phyloP scores from a whole-genome alignment of 2,329 filamentous ascomycete genomes.

The Coniochaeta sp. region DNA sequence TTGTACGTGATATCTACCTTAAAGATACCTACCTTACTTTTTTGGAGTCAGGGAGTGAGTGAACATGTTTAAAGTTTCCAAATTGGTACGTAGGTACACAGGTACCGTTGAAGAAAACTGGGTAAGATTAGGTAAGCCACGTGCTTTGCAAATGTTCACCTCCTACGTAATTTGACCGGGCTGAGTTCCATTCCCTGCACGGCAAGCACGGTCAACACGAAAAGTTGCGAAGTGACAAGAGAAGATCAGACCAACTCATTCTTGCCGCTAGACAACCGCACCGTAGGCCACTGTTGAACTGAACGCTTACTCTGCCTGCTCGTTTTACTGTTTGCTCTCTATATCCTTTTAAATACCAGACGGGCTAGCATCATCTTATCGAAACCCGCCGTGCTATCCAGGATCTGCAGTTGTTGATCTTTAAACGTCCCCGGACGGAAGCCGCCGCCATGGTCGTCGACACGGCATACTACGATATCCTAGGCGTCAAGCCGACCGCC shows the following conservation, averaged over 20 bases:
- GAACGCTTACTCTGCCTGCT: neutral
- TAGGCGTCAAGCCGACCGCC: constrained; percentile 78
- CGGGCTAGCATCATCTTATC: neutral
- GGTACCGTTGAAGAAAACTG: no score
- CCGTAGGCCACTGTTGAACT: neutral
- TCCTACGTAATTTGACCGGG: constrained; percentile 12
- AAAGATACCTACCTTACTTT: no score
- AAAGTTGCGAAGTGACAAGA: neutral
- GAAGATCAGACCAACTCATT: neutral
- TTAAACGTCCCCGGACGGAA: neutral
- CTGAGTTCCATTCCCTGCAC: constrained; percentile 2
- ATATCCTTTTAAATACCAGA: neutral
- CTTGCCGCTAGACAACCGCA: neutral
- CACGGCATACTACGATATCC: constrained; percentile 79
- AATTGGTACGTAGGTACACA: no score
- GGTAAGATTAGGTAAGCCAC: neutral
- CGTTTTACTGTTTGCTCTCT: neutral
- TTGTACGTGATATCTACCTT: no score
- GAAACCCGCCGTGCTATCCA: neutral
- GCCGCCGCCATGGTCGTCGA: constrained; percentile 69
- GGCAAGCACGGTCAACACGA: neutral
- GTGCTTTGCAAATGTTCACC: neutral
- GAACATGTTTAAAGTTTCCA: no score
- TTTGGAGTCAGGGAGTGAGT: no score
- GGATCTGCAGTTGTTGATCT: neutral